Conservation (phyloP, 1,139 yeast genomes). For the Arxiozyma slooffiae region DNA sequence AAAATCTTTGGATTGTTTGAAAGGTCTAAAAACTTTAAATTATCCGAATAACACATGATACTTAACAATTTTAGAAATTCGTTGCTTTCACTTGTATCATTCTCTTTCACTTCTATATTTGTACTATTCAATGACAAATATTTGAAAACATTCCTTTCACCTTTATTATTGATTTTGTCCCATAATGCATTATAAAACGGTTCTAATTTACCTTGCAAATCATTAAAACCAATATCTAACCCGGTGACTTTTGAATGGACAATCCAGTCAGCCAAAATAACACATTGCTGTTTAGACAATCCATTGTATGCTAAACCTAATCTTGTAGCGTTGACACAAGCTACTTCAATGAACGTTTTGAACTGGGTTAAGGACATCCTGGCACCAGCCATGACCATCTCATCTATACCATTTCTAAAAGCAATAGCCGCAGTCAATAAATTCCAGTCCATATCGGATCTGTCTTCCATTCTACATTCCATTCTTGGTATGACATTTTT, state of each 20-base stretch:
- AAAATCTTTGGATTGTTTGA: slow-evolving; percentile 57
- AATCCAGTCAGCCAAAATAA: slow-evolving; percentile 44
- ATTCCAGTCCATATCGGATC: slow-evolving; percentile 72
- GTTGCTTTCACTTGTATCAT: slow-evolving; percentile 22
- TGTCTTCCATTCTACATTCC: slow-evolving; percentile 46
- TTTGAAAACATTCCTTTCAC: slow-evolving; percentile 29
- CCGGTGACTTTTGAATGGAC: slow-evolving; percentile 36
- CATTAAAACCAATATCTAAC: slow-evolving; percentile 64
- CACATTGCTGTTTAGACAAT: slow-evolving; percentile 42
- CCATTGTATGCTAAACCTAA: slow-evolving; percentile 65
- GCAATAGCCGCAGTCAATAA: slow-evolving; percentile 58
- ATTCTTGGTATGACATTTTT: slow-evolving; percentile 37
- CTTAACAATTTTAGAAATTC: slow-evolving; percentile 27
- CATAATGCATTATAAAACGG: slow-evolving; percentile 40
- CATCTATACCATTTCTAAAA: slow-evolving; percentile 64
- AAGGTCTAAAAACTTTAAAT: slow-evolving; percentile 53
- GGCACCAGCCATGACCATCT: slow-evolving; percentile 61
- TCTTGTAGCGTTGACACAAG: slow-evolving; percentile 42
- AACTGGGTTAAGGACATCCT: slow-evolving; percentile 49
- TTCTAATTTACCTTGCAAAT: slow-evolving; percentile 44
- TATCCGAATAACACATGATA: slow-evolving; percentile 39
- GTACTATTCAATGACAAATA: slow-evolving; percentile 47
- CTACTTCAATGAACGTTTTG: slow-evolving; percentile 44
- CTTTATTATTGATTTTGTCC: slow-evolving; percentile 19
- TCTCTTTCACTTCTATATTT: slow-evolving; percentile 34